Conservation (phyloP, 306 rosid genomes). For the Fragaria iinumae region DNA sequence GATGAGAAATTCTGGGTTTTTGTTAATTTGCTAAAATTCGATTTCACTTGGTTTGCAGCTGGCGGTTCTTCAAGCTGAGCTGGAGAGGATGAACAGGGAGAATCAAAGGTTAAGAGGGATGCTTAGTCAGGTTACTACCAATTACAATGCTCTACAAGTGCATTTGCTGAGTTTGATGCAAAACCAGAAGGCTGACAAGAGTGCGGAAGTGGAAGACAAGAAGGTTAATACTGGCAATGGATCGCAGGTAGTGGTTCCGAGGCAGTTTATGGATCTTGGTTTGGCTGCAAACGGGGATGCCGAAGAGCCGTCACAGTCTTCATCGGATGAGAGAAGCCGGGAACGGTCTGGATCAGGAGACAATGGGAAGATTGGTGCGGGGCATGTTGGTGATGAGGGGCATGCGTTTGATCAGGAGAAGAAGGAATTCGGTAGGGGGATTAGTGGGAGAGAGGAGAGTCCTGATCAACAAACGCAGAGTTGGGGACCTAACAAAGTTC, state of each 20-base stretch:
- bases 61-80: constrained; percentile 53
- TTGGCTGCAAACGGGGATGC: constrained; percentile 38
- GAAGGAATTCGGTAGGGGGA: constrained; percentile 28
- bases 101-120: constrained; percentile 46
- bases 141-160: constrained; percentile 50
- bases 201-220: constrained; percentile 23
- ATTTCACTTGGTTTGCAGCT: constrained; percentile 32
- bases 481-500: constrained; percentile 45
- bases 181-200: constrained; percentile 30
- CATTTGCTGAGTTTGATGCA: constrained; percentile 37
- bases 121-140: constrained; percentile 36
- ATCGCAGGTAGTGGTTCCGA: constrained; percentile 38
- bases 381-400: constrained; percentile 31
- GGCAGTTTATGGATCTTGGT: constrained; percentile 69
- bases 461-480: constrained; percentile 38
- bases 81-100: constrained; percentile 51
- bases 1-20: neutral
- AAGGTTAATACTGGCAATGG: constrained; percentile 19
- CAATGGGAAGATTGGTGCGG: constrained; percentile 25
- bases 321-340: constrained; percentile 40
- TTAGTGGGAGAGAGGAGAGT: constrained; percentile 39
- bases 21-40: neutral
- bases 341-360: constrained; percentile 41
- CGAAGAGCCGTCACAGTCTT: constrained; percentile 45
- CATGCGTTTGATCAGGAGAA: constrained; percentile 32